Evolutionary conservation across 2,329 filamentous ascomycete species (phyloP), one percentile per base, ranked within the genome.

Genomic region (Penicillium thymicola): DNA sequence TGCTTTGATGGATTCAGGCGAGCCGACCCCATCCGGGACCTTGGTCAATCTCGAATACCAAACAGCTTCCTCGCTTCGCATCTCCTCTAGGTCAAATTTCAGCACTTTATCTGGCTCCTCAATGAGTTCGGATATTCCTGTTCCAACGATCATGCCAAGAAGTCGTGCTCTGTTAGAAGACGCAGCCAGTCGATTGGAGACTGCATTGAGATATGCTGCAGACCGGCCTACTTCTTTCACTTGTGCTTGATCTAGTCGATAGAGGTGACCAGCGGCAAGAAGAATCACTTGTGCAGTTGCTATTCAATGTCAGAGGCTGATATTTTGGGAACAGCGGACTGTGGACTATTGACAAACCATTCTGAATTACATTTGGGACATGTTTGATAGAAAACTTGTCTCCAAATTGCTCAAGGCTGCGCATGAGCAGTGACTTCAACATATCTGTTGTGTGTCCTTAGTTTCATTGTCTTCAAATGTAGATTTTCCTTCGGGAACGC

Each of bases 341-440:
- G 21, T 18, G 30, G 23, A 25, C 1, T 8, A 4, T 42, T 23
- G 42, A 62, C 59, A 7, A 5, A 66, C 91, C 88, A 82, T 97
- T 90, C 81, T 99, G 94, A 67, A 92, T 89, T 38, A 94, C 70
- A n/a, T 89, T 84, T 5, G 92, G 87, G 0, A 89, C 85, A 72
- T 97, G 92, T 56, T 85, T 89, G 64, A 97, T 91, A 67, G 92
- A 96, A 11, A 97, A 78, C 48, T 89, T 85, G 65, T 97, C 92
- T 1, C 90, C 90, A 71, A 97, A 96, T 47, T 88, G 84, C 38
- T 78, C 79, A 47, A 96, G 76, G 47, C 81, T 84, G 67, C 85
- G 90, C 27, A 65, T 92, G 85, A 54, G 93, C 70, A 36, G 89
- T 16, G 65, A 60, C 18, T 55, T 64, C 21, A 76, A 55, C 16